A percentile compares a stretch with the other conserved stretches of the same genome.
These are phyloP conservation scores for Polyporus arcularius DNA, from an alignment of 768 basidiomycete genomes.

Conservation along the genomic window DNA sequence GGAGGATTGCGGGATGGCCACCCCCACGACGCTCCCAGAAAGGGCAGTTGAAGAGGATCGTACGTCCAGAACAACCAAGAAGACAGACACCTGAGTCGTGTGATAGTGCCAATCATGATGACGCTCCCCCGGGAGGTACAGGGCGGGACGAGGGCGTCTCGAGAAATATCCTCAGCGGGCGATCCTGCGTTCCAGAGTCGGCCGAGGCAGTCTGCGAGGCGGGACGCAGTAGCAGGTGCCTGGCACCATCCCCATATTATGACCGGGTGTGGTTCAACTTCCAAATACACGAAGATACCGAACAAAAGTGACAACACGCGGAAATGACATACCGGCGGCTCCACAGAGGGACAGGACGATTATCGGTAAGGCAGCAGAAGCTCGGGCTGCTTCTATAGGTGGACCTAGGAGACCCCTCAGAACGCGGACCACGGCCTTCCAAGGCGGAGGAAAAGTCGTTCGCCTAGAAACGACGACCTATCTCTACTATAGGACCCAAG, in stretches of 20 bases:
- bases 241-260: no score
- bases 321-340: no score
- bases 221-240: neutral
- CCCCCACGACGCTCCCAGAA: neutral
- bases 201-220: neutral
- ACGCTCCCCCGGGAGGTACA: neutral
- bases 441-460: neutral
- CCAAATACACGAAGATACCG: no score
- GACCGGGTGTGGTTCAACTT: no score
- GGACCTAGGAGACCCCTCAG: no score
- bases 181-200: neutral
- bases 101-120: neutral
- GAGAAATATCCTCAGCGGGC: neutral
- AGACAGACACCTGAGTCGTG: neutral
- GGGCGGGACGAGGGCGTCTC: neutral
- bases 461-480: slow-evolving; percentile 11
- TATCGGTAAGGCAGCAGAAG: no score
- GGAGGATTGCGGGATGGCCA: neutral
- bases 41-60: neutral
- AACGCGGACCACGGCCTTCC: neutral
- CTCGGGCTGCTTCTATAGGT: no score
- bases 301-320: no score
- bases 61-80: neutral
- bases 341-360: no score
- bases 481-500: slow-evolving; percentile 12